These are phyloP conservation scores for Psilocybe azurescens DNA, from an alignment of 768 basidiomycete genomes.

Conservation along the genomic window DNA sequence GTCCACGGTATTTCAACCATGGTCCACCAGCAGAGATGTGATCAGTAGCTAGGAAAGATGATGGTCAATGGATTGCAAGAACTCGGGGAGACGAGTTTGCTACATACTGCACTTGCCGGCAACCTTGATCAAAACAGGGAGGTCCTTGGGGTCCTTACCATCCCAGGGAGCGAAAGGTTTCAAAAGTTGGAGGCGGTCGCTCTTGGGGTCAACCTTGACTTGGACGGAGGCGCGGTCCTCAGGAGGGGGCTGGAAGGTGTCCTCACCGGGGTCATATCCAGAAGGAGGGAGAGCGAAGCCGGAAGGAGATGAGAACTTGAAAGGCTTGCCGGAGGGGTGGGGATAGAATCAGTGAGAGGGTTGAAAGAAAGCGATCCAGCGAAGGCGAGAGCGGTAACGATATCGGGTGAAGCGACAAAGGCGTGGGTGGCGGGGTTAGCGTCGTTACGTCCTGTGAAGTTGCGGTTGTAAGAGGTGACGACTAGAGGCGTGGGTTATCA, in stretches of 20 bases:
- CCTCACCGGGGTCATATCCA: constrained; percentile 95
- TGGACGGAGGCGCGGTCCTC: constrained; percentile 79
- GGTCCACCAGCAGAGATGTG: constrained; percentile 98
- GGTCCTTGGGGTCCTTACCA: constrained; percentile 87
- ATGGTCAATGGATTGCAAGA: constrained; percentile 5
- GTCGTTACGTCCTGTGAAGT: constrained; percentile 99
- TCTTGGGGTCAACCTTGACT: constrained; percentile 85
- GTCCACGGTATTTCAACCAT: constrained; percentile 99
- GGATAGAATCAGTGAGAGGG: constrained; percentile 90
- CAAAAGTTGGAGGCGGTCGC: constrained; percentile 90
- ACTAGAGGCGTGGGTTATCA: constrained; percentile 48
- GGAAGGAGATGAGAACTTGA: constrained; percentile 94
- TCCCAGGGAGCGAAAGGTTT: constrained; percentile 92
- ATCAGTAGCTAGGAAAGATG: constrained; percentile 66
- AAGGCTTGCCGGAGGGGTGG: constrained; percentile 92
- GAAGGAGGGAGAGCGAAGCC: constrained; percentile 93
- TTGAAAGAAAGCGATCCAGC: constrained; percentile 96
- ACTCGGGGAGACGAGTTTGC: background rate
- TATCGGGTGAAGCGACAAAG: constrained; percentile 91
- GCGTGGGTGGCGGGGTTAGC: constrained; percentile 99
- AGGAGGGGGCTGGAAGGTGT: constrained; percentile 97
- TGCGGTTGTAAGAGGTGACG: constrained; percentile 99
- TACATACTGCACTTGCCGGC: constrained; percentile 97
- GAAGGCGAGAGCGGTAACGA: constrained; percentile 97
- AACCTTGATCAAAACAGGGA: constrained; percentile 97